Evolutionary conservation across 2,329 filamentous ascomycete species (phyloP).

Genomic region (Alternaria brassicae): DNA sequence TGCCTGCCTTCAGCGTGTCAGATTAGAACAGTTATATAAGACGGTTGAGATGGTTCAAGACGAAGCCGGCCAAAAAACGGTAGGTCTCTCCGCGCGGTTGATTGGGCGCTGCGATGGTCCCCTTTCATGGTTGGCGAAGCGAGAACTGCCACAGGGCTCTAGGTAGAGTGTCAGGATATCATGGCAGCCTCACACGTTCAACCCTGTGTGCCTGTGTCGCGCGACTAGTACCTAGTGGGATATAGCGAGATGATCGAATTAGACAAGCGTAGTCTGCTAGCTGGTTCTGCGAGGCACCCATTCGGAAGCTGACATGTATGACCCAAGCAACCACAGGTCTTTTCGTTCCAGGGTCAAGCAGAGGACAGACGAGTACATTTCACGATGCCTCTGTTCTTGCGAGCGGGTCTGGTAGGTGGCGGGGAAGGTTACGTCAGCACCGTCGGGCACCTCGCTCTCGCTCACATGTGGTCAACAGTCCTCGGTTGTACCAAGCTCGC

Average conservation of each 20-base stretch:
- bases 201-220: not conserved
- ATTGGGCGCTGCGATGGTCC: not conserved
- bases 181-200: not conserved
- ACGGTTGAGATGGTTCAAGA: not conserved
- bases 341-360: too few relatives aligned
- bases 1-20: not conserved
- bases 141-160: not conserved
- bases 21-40: too few relatives aligned
- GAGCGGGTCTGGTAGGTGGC: not conserved
- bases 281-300: too few relatives aligned
- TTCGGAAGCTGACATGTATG: too few relatives aligned
- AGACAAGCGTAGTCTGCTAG: too few relatives aligned
- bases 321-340: too few relatives aligned
- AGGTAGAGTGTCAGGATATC: not conserved
- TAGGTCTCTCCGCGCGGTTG: not conserved
- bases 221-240: not conserved
- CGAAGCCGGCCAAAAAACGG: not conserved
- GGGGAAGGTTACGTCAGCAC: constrained; percentile 16
- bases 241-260: not conserved
- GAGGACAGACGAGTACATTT: too few relatives aligned
- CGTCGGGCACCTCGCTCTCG: not conserved
- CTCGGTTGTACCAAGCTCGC: not conserved
- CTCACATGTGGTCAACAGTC: not conserved
- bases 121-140: not conserved
- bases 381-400: not conserved